phyloP scores from a whole-genome alignment of 1,284 basidiomycete genomes.

The Austroboletus niveus region DNA sequence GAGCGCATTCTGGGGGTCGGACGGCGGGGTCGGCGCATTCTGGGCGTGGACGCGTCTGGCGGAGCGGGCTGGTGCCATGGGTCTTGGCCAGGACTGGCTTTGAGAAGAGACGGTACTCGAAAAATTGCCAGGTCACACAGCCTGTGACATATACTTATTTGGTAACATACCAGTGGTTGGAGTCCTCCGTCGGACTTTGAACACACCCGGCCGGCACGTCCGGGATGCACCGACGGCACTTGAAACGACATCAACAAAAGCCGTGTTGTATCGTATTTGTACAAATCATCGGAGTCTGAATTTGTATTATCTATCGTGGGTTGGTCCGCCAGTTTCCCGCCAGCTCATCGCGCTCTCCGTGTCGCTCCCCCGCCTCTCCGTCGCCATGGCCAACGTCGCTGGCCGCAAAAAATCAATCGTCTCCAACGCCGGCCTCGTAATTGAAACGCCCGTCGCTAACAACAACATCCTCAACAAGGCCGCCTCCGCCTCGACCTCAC shows the following conservation, averaged over 20 bases:
- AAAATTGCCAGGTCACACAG: conserved; percentile 19
- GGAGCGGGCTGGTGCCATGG: conserved; percentile 73
- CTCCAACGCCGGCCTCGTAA: conserved; percentile 60
- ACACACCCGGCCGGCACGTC: conserved; percentile 11
- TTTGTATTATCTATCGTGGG: conserved; percentile 29
- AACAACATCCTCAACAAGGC: conserved; percentile 86
- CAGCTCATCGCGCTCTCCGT: too few relatives aligned
- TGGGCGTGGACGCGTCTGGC: conserved; percentile 46
- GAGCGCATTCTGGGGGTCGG: conserved; percentile 34
- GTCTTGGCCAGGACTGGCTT: conserved; percentile 49
- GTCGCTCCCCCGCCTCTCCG: neutral
- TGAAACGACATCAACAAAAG: neutral
- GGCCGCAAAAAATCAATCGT: conserved; percentile 82
- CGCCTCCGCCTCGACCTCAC: conserved; percentile 75
- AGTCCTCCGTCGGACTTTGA: conserved; percentile 35
- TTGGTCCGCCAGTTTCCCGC: neutral
- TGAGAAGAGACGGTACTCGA: conserved; percentile 30
- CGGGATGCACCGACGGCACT: neutral
- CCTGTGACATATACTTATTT: conserved; percentile 13
- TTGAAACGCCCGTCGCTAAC: conserved; percentile 71
- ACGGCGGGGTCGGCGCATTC: conserved; percentile 14
- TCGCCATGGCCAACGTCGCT: conserved; percentile 62
- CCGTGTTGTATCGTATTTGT: conserved; percentile 29
- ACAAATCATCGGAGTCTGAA: conserved; percentile 33
- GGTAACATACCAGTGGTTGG: conserved; percentile 31